Evolutionary conservation across 2,329 filamentous ascomycete species (phyloP).

Genomic region (Cytospora piceicola): DNA sequence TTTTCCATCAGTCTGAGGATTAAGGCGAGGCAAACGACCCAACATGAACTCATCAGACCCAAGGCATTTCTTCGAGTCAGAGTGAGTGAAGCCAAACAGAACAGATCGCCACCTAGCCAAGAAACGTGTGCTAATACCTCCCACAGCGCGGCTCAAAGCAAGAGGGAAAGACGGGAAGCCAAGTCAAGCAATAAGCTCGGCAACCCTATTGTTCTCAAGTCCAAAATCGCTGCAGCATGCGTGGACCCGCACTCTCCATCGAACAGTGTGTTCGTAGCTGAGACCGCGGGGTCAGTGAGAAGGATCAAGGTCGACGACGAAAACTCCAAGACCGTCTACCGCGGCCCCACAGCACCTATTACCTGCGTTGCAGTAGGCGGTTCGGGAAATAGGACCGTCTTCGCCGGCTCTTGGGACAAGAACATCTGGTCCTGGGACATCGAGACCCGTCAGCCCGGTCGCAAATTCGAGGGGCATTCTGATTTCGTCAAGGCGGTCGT

Average conservation of each 20-base stretch:
- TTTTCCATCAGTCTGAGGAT: neutral
- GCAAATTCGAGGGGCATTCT: conserved; percentile 73
- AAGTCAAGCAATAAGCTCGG: conserved; percentile 80
- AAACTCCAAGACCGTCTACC: conserved; percentile 58
- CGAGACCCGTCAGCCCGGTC: conserved; percentile 55
- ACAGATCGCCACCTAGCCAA: neutral
- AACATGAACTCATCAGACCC: conserved; percentile 74
- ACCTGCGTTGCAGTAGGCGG: conserved; percentile 74
- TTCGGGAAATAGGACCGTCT: conserved; percentile 62
- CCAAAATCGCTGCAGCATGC: conserved; percentile 80
- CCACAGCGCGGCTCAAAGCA: conserved; percentile 53
- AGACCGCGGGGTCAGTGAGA: conserved; percentile 81
- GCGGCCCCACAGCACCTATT: conserved; percentile 77
- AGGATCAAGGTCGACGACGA: conserved; percentile 68
- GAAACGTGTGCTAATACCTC: conserved; percentile 17
- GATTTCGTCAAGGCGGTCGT: conserved; percentile 91
- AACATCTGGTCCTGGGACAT: conserved; percentile 84
- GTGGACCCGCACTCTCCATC: conserved; percentile 65
- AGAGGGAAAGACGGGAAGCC: conserved; percentile 64
- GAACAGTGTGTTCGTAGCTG: conserved; percentile 74
- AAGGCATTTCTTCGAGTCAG: conserved; percentile 90
- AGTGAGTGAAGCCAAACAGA: conserved; percentile 58
- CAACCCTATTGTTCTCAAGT: conserved; percentile 76
- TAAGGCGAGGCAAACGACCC: neutral
- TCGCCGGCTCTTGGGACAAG: conserved; percentile 95